Conservation (phyloP, 1,284 basidiomycete species). For the Cryptococcus sp. region DNA sequence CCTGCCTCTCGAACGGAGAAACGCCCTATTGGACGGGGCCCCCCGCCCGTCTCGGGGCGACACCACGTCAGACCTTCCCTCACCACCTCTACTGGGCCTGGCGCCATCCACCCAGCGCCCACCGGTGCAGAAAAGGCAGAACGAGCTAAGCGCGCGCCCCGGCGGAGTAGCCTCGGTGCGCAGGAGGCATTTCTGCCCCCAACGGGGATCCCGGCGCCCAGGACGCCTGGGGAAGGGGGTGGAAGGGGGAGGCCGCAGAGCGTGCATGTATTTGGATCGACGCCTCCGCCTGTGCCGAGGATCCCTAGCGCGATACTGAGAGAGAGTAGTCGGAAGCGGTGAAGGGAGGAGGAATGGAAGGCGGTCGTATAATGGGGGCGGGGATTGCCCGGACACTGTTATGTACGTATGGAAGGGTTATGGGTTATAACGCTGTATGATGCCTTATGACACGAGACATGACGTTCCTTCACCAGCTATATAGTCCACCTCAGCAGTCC, state of each 20-base stretch:
- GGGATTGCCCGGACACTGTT: not conserved
- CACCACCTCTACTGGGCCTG: not conserved
- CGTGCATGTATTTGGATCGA: conserved; percentile 30
- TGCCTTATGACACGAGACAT: not conserved
- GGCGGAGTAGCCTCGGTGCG: conserved; percentile 27
- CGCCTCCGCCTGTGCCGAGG: conserved; percentile 41
- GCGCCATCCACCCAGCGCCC: not conserved
- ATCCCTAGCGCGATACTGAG: conserved; percentile 34
- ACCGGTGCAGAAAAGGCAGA: not conserved
- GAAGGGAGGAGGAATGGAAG: not conserved
- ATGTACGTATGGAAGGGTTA: too few relatives aligned
- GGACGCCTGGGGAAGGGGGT: conserved; percentile 1
- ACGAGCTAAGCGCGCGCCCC: not conserved
- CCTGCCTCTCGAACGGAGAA: conserved; percentile 4
- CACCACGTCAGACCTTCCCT: not conserved
- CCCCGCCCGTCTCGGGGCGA: conserved; percentile 17
- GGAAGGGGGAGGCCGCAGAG: conserved; percentile 25
- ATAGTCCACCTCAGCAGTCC: not conserved
- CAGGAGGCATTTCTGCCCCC: conserved; percentile 20
- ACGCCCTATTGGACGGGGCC: conserved; percentile 26
- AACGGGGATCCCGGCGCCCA: conserved; percentile 32
- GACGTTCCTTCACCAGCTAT: not conserved
- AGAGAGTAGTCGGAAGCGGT: conserved; percentile 6
- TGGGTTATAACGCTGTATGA: not conserved
- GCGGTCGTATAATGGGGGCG: not conserved